phyloP scores from a whole-genome alignment of 805 yeast species.

The Candida anglica region DNA sequence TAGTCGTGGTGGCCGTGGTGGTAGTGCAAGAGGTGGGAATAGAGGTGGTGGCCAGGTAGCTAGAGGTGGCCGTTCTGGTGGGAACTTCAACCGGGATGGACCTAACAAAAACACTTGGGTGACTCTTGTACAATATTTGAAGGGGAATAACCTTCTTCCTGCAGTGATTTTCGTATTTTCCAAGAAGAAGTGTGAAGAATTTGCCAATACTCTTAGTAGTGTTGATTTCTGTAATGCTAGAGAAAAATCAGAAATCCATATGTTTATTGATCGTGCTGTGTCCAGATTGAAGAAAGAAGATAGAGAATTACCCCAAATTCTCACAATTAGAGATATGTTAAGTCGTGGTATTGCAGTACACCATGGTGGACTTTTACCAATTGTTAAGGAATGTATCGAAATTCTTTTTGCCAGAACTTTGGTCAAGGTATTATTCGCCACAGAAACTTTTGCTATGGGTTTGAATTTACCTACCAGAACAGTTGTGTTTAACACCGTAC shows the following conservation, averaged over 20 bases:
- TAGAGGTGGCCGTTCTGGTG: conserved; percentile 24
- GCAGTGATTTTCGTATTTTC: conserved; percentile 93
- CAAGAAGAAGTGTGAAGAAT: conserved; percentile 89
- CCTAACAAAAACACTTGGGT: conserved; percentile 82
- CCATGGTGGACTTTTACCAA: conserved; percentile 91
- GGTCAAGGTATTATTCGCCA: conserved; percentile 89
- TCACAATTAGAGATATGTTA: conserved; percentile 75
- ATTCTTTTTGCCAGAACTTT: conserved; percentile 83
- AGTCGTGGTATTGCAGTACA: conserved; percentile 94
- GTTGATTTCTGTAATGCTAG: conserved; percentile 78
- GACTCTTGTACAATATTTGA: conserved; percentile 65
- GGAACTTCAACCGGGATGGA: conserved; percentile 44
- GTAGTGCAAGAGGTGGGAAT: conserved; percentile 43
- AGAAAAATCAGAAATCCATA: conserved; percentile 86
- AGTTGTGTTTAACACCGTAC: conserved; percentile 78
- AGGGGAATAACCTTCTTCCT: conserved; percentile 70
- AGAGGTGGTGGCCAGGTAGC: conserved; percentile 17
- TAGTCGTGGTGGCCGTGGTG: conserved; percentile 40
- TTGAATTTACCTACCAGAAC: conserved; percentile 94
- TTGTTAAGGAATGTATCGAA: conserved; percentile 90
- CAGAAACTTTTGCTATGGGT: conserved; percentile 99
- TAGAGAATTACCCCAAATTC: conserved; percentile 86
- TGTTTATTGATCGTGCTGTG: conserved; percentile 89
- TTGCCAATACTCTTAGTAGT: conserved; percentile 72
- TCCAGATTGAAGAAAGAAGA: conserved; percentile 87